Evolutionary conservation across 2,329 filamentous ascomycete species (phyloP), one percentile per base, ranked within the genome.

Genomic region (Gaeumannomyces tritici): DNA sequence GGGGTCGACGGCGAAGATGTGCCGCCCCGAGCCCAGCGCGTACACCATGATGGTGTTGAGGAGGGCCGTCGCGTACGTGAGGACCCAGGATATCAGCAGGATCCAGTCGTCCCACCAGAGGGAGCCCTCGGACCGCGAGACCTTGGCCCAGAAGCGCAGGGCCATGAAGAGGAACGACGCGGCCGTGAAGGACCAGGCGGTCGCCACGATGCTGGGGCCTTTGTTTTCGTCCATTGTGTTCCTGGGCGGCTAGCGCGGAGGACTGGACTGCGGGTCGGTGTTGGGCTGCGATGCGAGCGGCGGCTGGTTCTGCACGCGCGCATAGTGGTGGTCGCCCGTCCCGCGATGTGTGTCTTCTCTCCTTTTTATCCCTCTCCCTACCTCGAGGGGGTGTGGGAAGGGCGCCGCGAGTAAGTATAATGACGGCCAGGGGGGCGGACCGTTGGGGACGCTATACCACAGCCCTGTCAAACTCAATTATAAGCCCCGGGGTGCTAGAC

Each of bases 61-160:
- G 1, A 61, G 51, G 7, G 60, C 60, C 51, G 60, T 61, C 12
- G 60, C 60, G 54, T 61, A 61, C 28, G 31, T 61, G 28, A 55
- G 35, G 18, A 70, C 67, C 67, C 67, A 69, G 27, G 68, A 64
- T 0, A 62, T 65, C 24, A 69, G 65, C 8, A 69, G 64, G 28
- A 70, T 60, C 5, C 57, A 62, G 60, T 70, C 69, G 55, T 70
- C 69, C 63, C 66, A 67, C 65, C 69, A 69, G 12, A 70, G 61
- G 0, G 63, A 62, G 8, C 66, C 63, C 15, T 65, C 63, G 7
- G 59, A 31, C 42, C 59, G 13, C 18, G 59, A 26, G 21, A 55
- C 12, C 59, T 61, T 61, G 47, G 59, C 59, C 59, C 59, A 61
- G 59, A 61, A 61, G 42, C 59, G 59, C 8, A 61, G 59, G 26